These are phyloP conservation scores for Fusarium proliferatum DNA, from an alignment of 2,329 filamentous ascomycete species.

Conservation along the genomic window DNA sequence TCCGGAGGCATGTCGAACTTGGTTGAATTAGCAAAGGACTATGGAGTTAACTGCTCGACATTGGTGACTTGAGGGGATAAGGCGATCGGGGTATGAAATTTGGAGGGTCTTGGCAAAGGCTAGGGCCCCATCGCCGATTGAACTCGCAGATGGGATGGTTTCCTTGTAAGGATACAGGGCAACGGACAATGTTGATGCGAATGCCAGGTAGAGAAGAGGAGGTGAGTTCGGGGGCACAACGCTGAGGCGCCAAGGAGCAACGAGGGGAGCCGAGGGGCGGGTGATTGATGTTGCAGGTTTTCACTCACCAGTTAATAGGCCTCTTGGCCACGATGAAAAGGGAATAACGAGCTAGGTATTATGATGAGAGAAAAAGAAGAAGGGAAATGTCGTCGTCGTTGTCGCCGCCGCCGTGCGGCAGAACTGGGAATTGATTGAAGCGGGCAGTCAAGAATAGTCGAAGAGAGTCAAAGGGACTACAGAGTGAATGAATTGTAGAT, in stretches of 20 bases:
- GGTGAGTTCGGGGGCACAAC: constrained; percentile 8
- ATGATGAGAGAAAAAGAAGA: not conserved
- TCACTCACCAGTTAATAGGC: constrained; percentile 38
- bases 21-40: constrained; percentile 35
- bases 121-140: constrained; percentile 15
- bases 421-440: constrained; percentile 21
- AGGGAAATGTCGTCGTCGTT: not conserved
- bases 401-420: constrained; percentile 34
- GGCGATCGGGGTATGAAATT: constrained; percentile 22
- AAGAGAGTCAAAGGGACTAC: constrained; percentile 38
- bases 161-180: not conserved
- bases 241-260: constrained; percentile 9
- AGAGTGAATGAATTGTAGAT: constrained; percentile 35
- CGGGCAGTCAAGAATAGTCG: constrained; percentile 34
- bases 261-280: constrained; percentile 4
- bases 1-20: constrained; percentile 50
- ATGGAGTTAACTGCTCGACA: constrained; percentile 11
- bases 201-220: constrained; percentile 2
- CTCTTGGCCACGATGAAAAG: constrained; percentile 26
- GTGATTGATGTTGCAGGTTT: constrained; percentile 1
- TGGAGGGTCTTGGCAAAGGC: constrained; percentile 9
- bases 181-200: not conserved
- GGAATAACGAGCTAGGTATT: constrained; percentile 16
- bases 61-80: constrained; percentile 16
- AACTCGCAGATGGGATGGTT: constrained; percentile 1